Evolutionary conservation across 2,329 filamentous ascomycete species (phyloP).

Genomic region (Fusarium kyushuense): DNA sequence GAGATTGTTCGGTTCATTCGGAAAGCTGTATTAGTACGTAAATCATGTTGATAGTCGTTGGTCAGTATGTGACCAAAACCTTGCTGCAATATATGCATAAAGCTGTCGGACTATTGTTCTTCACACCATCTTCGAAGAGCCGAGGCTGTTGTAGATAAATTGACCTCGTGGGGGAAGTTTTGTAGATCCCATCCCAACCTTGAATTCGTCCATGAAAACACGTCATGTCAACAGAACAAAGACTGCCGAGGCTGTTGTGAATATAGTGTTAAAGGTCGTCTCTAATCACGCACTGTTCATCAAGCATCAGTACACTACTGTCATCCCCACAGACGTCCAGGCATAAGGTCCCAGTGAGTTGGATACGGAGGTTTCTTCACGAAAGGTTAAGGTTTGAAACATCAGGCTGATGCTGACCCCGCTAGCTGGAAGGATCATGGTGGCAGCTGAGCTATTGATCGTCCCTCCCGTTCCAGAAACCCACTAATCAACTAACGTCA

Average conservation of each 20-base stretch:
- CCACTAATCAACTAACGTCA: neutral
- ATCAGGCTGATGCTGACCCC: neutral
- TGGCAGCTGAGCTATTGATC: neutral
- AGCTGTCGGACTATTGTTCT: neutral
- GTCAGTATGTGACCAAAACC: neutral
- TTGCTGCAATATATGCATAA: neutral
- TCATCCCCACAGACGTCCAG: neutral
- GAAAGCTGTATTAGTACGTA: neutral
- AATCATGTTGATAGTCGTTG: neutral
- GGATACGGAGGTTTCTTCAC: neutral
- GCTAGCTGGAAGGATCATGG: neutral
- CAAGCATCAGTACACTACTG: rapidly evolving
- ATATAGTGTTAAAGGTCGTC: neutral
- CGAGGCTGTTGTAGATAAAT: neutral
- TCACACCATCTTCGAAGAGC: neutral
- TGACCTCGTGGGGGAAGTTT: too few species aligned
- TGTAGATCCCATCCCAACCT: too few species aligned
- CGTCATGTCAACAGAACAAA: neutral
- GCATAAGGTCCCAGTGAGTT: neutral
- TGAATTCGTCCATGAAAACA: neutral
- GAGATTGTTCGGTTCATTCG: neutral
- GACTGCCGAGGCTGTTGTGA: neutral
- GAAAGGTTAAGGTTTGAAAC: neutral
- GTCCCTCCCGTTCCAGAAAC: neutral
- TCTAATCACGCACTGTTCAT: neutral